phyloP scores from a whole-genome alignment of 169 alveolate genomes.

The Toxoplasma gondii region DNA sequence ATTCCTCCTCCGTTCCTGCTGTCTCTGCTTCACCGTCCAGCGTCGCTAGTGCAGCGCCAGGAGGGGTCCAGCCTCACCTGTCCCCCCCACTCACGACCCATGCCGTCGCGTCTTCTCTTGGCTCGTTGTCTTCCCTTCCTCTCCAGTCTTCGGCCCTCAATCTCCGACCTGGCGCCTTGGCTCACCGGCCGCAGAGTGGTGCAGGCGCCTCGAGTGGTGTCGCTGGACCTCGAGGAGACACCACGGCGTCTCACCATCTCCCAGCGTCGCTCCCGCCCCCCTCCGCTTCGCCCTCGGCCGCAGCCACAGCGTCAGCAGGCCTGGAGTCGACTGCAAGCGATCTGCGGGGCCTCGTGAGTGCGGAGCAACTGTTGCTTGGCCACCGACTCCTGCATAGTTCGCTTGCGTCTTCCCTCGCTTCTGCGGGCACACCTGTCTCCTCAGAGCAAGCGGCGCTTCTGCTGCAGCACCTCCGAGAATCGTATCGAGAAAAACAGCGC shows the following conservation, averaged over 20 bases:
- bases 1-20: not conserved
- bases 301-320: not conserved
- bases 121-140: not conserved
- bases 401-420: not conserved
- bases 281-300: not conserved
- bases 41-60: not conserved
- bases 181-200: not conserved
- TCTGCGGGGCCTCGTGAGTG: not conserved
- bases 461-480: not conserved
- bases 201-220: not conserved
- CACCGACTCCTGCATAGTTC: not conserved
- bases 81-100: not conserved
- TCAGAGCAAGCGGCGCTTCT: not conserved
- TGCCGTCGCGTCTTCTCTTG: not conserved
- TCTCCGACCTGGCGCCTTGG: not conserved
- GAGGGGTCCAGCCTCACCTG: not conserved
- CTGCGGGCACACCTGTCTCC: not conserved
- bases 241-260: not conserved
- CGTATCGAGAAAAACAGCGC: not conserved
- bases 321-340: not conserved
- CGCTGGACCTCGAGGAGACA: not conserved
- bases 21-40: too few relatives aligned
- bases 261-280: not conserved
- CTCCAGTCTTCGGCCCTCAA: not conserved
- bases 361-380: not conserved